Base-by-base conservation (phyloP, 192 early-diverging fungal species). In the Glomus cerebriforme region DNA sequence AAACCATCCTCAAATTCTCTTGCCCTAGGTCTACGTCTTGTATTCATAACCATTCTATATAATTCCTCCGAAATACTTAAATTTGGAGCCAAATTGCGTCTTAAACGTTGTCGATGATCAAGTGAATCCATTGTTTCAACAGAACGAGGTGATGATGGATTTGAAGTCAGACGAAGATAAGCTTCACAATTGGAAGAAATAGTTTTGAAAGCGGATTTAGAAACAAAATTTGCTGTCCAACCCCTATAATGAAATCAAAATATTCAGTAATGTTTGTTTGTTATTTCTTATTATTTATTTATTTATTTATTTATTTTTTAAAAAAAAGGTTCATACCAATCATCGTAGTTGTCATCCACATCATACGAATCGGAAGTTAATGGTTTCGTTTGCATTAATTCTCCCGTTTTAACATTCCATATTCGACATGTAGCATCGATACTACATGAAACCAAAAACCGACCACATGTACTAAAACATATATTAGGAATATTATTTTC, bases 401-500 rank as follows among this genome's bases (percentile, higher is more conserved):
- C 62, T 1, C 75, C 75, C 2, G 62, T 77, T 47, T 77, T 39
- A 66, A 77, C 63, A 65, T 77, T 77, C 89, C 89, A 91, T 0
- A 90, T 67, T 27, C 86, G 79, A 81, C 89, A 90, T 13, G 84
- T 83, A 0, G 47, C 43, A 78, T 90, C 91, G 13, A 92, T 84
- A 22, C 88, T 89, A 22, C 87, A 81, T 3, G 83, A 87, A 15
- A 85, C 90, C 15, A 92, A 24, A 80, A 85, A 92, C 15, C 60
- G 37, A 12, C 90, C 91, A 29, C 88, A 88, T 3, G 77, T 47
- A 68, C 83, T 88, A 65, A 92, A 91, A 10, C 82, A 79, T 24
- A 92, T 83, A 34, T 81, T 84, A 0, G 91, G 91, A 31, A 92
- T 85, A 81, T 92, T 92, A 69, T 92, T 85, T 9, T 69, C 77